A percentile compares a stretch with the other conserved stretches of the same genome.
Evolutionary conservation across 2,329 filamentous ascomycete genomes (phyloP).

Genomic region (Epichloe glyceriae): DNA sequence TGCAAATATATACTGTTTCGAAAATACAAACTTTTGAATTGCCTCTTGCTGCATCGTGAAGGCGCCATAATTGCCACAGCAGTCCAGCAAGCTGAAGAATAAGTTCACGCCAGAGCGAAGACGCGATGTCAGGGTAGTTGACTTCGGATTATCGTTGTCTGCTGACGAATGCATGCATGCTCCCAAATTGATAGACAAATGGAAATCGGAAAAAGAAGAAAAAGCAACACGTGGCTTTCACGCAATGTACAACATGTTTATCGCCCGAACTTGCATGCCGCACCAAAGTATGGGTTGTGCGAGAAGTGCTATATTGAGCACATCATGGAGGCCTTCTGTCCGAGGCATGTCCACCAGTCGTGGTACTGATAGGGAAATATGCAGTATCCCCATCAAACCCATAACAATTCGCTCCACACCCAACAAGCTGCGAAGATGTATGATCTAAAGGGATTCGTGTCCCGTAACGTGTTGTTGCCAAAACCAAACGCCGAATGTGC

Average conservation of each 20-base stretch:
- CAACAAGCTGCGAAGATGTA: neutral
- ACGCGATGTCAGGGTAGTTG: neutral
- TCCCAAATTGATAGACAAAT: neutral
- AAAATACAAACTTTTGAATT: constrained; percentile 12
- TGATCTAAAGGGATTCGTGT: neutral
- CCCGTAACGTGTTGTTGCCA: constrained; percentile 1
- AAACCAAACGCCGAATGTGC: constrained; percentile 17
- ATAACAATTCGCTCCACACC: neutral
- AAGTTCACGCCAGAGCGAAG: neutral
- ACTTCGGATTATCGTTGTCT: neutral
- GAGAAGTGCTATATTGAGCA: neutral
- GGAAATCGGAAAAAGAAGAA: neutral
- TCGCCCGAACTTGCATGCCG: neutral
- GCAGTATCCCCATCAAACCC: neutral
- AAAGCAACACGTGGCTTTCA: neutral
- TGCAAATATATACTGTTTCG: constrained; percentile 18
- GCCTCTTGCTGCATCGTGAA: constrained; percentile 8
- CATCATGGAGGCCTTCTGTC: neutral
- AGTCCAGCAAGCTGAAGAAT: neutral
- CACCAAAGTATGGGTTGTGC: neutral
- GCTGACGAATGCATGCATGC: neutral
- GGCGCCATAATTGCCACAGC: neutral
- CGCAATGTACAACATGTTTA: neutral
- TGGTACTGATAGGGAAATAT: neutral
- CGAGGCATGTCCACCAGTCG: neutral